Percentiles rank a stretch among this genome's conserved stretches.
Evolutionary conservation across 2,329 filamentous ascomycete genomes (phyloP).

Genomic region (Chalara sp.): DNA sequence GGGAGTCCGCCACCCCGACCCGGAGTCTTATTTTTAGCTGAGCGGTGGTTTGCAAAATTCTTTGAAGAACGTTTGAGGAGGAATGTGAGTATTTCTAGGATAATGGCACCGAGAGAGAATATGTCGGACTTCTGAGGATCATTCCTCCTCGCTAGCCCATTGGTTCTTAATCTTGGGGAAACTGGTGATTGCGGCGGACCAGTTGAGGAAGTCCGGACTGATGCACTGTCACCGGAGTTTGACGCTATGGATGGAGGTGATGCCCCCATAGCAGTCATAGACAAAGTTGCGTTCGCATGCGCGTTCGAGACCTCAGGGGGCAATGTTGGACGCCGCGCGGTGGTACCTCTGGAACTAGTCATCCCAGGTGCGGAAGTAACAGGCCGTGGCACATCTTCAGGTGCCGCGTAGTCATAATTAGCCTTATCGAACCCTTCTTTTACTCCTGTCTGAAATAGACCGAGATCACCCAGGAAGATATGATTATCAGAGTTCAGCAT

Average conservation of each 20-base stretch:
- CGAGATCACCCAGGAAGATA: conserved; percentile 61
- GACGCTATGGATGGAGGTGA: neutral
- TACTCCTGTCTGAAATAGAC: conserved; percentile 37
- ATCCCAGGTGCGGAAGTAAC: conserved; percentile 26
- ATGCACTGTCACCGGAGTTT: conserved; percentile 16
- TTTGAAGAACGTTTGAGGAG: conserved; percentile 60
- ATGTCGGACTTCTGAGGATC: conserved; percentile 58
- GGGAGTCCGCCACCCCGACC: conserved; percentile 46
- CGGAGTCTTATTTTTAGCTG: conserved; percentile 52
- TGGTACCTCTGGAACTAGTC: conserved; percentile 7
- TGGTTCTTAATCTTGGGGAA: neutral
- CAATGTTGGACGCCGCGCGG: conserved; percentile 28
- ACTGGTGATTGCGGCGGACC: conserved; percentile 10
- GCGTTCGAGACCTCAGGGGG: neutral
- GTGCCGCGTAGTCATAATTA: conserved; percentile 65
- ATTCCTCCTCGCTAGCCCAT: conserved; percentile 31
- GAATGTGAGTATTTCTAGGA: conserved; percentile 64
- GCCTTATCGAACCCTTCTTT: conserved; percentile 57
- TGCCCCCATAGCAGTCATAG: neutral
- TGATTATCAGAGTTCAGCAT: conserved; percentile 58
- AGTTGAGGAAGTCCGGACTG: conserved; percentile 18
- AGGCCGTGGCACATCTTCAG: conserved; percentile 43
- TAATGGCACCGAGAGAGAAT: conserved; percentile 67
- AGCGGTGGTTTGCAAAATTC: conserved; percentile 60
- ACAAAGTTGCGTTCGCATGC: neutral